phyloP scores from a whole-genome alignment of 257 asterid species.

The Jacaranda mimosifolia region DNA sequence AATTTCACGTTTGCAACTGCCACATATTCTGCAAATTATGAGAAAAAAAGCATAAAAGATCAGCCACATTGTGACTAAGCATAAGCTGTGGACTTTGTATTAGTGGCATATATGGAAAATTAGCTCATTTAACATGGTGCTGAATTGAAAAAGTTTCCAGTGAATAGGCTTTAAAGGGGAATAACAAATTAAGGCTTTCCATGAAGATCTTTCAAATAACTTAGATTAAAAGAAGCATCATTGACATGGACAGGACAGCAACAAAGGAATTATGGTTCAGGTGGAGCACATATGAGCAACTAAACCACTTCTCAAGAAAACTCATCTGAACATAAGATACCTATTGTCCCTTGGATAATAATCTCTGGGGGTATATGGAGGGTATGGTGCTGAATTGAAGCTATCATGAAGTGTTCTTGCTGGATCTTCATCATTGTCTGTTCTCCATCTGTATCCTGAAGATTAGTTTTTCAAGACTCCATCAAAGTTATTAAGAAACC shows the following conservation, averaged over 20 bases:
- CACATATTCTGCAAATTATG: conserved; percentile 64
- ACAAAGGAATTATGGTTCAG: neutral
- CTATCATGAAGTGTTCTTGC: conserved; percentile 59
- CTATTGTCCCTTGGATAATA: conserved; percentile 61
- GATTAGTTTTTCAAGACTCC: conserved; percentile 1
- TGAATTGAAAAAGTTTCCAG: neutral
- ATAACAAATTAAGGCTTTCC: neutral
- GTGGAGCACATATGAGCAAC: neutral
- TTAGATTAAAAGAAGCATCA: too few species aligned
- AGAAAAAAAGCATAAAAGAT: neutral
- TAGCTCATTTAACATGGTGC: neutral
- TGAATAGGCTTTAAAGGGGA: neutral
- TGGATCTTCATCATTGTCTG: conserved; percentile 59
- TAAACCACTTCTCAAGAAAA: neutral
- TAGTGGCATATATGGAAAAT: too few species aligned
- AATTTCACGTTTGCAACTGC: conserved; percentile 76
- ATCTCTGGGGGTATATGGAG: conserved; percentile 68
- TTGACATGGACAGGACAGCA: too few species aligned
- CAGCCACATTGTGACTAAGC: neutral
- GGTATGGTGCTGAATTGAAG: conserved; percentile 55
- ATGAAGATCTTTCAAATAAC: neutral
- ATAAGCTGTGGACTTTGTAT: too few species aligned
- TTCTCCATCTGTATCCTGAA: conserved; percentile 75
- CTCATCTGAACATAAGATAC: conserved; percentile 42
- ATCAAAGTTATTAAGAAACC: neutral